Evolutionary conservation across 1,139 yeast species (phyloP).

Genomic region (Zygosaccharomyces sapae): DNA sequence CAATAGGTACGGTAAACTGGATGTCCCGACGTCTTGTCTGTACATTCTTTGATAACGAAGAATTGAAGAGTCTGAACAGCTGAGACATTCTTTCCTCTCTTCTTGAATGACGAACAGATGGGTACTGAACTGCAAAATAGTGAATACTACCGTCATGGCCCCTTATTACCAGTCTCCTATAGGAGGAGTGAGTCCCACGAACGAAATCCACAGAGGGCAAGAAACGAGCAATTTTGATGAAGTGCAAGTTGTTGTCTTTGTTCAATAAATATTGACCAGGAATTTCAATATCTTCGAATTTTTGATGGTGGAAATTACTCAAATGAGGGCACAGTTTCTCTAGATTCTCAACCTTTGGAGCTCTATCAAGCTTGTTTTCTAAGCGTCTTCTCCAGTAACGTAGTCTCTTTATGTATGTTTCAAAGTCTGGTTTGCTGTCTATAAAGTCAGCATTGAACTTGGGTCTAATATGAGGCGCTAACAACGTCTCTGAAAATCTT

Average conservation of each 20-base stretch:
- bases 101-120: constrained; percentile 96
- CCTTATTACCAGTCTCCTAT: constrained; percentile 80
- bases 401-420: constrained; percentile 75
- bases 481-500: constrained; percentile 86
- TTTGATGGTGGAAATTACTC: constrained; percentile 96
- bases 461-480: constrained; percentile 84
- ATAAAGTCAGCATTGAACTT: constrained; percentile 93
- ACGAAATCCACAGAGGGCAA: constrained; percentile 84
- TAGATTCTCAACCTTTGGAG: constrained; percentile 64
- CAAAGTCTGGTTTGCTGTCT: constrained; percentile 80
- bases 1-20: constrained; percentile 82
- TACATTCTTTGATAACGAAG: constrained; percentile 71
- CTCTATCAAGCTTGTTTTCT: constrained; percentile 85
- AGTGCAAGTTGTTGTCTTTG: constrained; percentile 81
- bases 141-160: constrained; percentile 93
- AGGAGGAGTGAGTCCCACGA: constrained; percentile 89
- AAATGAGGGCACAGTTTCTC: constrained; percentile 92
- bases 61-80: constrained; percentile 81
- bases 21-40: constrained; percentile 85
- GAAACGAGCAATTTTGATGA: constrained; percentile 88
- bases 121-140: constrained; percentile 93
- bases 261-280: constrained; percentile 92
- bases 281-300: constrained; percentile 94
- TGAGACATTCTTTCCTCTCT: constrained; percentile 94
- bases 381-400: constrained; percentile 91